These are phyloP conservation scores for Euphorbia pulcherrima DNA, from an alignment of 345 rosid genomes.

Conservation along the genomic window DNA sequence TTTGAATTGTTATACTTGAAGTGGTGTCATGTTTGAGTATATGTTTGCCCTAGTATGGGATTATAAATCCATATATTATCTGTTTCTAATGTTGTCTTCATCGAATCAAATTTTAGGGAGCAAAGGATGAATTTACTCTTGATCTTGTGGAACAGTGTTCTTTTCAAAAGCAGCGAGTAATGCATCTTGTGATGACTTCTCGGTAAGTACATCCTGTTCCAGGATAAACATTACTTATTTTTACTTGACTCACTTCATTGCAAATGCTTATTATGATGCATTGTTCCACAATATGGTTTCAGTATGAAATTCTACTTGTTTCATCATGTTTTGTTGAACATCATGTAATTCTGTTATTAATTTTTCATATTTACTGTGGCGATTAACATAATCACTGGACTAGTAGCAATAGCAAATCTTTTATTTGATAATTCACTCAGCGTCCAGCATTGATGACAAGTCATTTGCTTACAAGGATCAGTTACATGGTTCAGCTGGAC, in stretches of 20 bases:
- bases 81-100: background rate
- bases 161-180: conserved; percentile 87
- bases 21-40: background rate
- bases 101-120: conserved; percentile 52
- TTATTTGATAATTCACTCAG: background rate
- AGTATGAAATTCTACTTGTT: background rate
- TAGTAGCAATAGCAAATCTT: background rate
- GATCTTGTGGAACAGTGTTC: conserved; percentile 99
- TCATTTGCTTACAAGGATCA: background rate
- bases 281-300: background rate
- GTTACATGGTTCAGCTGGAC: background rate
- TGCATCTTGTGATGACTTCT: conserved; percentile 91
- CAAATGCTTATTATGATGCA: background rate
- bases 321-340: background rate
- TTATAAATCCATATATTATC: conserved; percentile 6
- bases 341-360: background rate
- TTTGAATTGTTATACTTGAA: background rate
- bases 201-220: conserved; percentile 38
- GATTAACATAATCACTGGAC: no score
- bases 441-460: background rate
- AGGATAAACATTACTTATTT: background rate
- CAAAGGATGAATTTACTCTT: conserved; percentile 87
- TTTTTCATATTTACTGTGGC: background rate
- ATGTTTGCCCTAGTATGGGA: conserved; percentile 9
- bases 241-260: background rate